Base-by-base conservation (phyloP, 139 green algal genomes). In the Chlamydomonas asymmetrica region DNA sequence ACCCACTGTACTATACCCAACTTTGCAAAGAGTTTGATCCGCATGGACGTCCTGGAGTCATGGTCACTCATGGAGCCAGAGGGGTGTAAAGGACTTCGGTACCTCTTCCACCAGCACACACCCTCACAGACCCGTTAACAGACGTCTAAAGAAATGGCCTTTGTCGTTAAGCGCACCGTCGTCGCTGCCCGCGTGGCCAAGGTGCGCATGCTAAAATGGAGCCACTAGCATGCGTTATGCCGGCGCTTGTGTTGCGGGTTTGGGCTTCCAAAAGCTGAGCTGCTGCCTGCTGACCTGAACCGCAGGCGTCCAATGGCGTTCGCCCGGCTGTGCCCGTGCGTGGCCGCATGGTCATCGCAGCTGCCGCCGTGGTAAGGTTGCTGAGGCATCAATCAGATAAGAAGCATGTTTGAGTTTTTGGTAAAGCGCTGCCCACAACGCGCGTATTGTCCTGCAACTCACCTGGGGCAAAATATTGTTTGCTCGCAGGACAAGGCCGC, bases 401-500 rank as follows among this genome's bases (percentile, higher is more conserved):
- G 22, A 25, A 35, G 34, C 40, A 37, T 4, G 41, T 13, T 45
- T 29, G 45, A n/a, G 45, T 45, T 62, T 22, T n/a, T 27, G 43
- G 6, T 43, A 48, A 8, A 31, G 16, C 57, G 20, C 40, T 39
- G 6, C 13, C 13, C 39, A 57, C 20, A 25, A 8, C 31, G 61
- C 10, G 18, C 7, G 64, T 25, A 35, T 59, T 37, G 39, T 59
- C n/a, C 13, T 7, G 39, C 18, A 20, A 4, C 62, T 22, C 8
- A 23, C 62, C 20, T 18, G 62, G 6, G n/a, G 18, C 43, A 29
- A 5, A 29, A 41, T 54, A 8, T 5, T 29, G 31, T 59, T 20
- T 60, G 5, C 1, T 57, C 43, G 49, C 75, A 92, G 86, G 88
- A 95, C 87, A 94, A 93, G 91, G 87, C 73, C n/a, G 61, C 90